These are phyloP conservation scores for Emericellopsis cladophorae DNA, from an alignment of 2,329 filamentous ascomycete species.

Conservation along the genomic window DNA sequence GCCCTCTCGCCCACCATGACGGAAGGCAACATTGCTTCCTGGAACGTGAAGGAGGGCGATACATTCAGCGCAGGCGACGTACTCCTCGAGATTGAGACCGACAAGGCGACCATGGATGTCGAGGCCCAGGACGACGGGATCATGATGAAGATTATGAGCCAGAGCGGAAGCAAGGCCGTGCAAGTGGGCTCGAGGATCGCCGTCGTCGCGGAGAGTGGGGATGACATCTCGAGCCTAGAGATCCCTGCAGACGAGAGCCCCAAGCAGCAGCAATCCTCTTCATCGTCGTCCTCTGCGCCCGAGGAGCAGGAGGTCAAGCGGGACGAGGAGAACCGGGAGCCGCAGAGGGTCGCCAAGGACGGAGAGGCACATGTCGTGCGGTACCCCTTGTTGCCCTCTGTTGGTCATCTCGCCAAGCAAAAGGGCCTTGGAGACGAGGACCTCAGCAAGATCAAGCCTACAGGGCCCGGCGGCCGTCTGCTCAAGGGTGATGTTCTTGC, in stretches of 20 bases:
- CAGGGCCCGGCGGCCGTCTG: constrained; percentile 75
- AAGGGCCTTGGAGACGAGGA: constrained; percentile 67
- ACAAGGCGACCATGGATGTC: constrained; percentile 91
- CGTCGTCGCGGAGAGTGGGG: constrained; percentile 68
- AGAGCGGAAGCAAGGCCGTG: constrained; percentile 62
- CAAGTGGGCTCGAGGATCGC: constrained; percentile 73
- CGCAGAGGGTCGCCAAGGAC: constrained; percentile 17
- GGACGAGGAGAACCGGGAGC: neutral
- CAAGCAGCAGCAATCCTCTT: constrained; percentile 1
- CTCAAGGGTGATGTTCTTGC: constrained; percentile 94
- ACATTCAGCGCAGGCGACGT: constrained; percentile 74
- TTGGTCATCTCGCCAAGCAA: constrained; percentile 67
- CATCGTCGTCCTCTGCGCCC: constrained; percentile 4
- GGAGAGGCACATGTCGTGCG: constrained; percentile 49
- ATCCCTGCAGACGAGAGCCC: constrained; percentile 56
- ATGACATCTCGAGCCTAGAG: constrained; percentile 63
- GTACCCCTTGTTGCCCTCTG: constrained; percentile 71
- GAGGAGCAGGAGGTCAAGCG: neutral
- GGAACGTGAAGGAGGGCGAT: constrained; percentile 82
- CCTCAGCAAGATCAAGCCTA: constrained; percentile 70
- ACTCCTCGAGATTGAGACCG: constrained; percentile 83
- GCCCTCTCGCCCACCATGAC: constrained; percentile 90
- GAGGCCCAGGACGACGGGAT: constrained; percentile 85
- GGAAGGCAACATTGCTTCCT: constrained; percentile 75
- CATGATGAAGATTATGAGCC: constrained; percentile 68